Evolutionary conservation across 2,329 filamentous ascomycete genomes (phyloP).

Genomic region (Aspergillus sp.): DNA sequence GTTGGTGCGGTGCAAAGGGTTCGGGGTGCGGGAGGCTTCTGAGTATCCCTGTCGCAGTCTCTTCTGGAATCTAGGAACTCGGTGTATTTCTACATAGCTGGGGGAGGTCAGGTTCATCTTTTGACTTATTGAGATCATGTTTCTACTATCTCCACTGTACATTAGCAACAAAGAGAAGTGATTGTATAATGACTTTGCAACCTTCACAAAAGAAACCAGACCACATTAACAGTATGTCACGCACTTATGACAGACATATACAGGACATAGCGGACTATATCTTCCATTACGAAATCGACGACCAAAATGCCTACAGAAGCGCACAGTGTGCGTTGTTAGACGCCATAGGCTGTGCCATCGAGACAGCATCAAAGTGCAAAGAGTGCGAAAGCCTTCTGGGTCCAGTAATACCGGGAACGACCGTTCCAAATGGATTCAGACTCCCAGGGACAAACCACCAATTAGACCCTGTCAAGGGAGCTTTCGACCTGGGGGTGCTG

Average conservation of each 20-base stretch:
- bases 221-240: neutral
- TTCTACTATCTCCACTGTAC: no score
- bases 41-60: neutral
- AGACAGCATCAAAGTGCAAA: slow-evolving; percentile 18
- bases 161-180: no score
- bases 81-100: neutral
- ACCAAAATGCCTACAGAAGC: slow-evolving; percentile 15
- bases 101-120: neutral
- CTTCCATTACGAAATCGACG: slow-evolving; percentile 16
- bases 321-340: slow-evolving; percentile 24
- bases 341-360: slow-evolving; percentile 24
- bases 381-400: slow-evolving; percentile 19
- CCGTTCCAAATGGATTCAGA: slow-evolving; percentile 30
- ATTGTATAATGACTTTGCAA: no score
- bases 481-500: slow-evolving; percentile 38
- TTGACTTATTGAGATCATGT: neutral
- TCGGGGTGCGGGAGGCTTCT: slow-evolving; percentile 56
- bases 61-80: neutral
- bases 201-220: no score
- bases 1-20: slow-evolving; percentile 59
- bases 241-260: slow-evolving; percentile 34
- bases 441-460: slow-evolving; percentile 37
- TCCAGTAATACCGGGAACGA: slow-evolving; percentile 13
- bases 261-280: slow-evolving; percentile 21
- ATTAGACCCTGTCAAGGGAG: slow-evolving; percentile 38